Percentiles rank a stretch among this genome's conserved stretches.
phyloP scores from a whole-genome alignment of 495 filamentous ascomycete genomes.

The Aspergillus affinis region DNA sequence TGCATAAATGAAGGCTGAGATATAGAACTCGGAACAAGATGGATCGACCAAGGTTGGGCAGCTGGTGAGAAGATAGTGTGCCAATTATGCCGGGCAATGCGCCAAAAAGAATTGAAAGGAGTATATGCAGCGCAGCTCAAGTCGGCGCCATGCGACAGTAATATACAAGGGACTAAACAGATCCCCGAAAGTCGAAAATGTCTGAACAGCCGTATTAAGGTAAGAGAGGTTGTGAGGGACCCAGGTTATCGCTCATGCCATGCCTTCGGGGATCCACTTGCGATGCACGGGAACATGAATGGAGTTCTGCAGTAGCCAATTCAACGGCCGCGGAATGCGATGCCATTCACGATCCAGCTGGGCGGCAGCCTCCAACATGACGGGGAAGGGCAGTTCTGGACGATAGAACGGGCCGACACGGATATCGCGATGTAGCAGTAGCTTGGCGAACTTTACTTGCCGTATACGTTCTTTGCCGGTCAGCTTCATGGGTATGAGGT shows the following conservation, averaged over 20 bases:
- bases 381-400: slow-evolving; percentile 21
- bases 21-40: not conserved
- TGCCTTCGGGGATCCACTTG: not conserved
- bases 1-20: not conserved
- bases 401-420: slow-evolving; percentile 19
- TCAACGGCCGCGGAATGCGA: slow-evolving; percentile 22
- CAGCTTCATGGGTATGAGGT: slow-evolving; percentile 16
- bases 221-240: no score
- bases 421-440: slow-evolving; percentile 32
- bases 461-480: slow-evolving; percentile 23
- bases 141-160: not conserved
- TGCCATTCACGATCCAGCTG: slow-evolving; percentile 34
- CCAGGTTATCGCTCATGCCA: no score
- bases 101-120: not conserved
- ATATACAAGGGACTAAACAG: not conserved
- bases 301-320: slow-evolving; percentile 35
- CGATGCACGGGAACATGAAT: slow-evolving; percentile 26
- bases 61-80: no score
- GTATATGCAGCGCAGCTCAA: not conserved
- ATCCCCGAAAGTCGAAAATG: no score
- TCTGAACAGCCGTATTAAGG: no score
- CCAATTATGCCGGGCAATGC: not conserved
- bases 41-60: not conserved
- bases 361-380: slow-evolving; percentile 37
- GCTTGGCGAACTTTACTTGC: slow-evolving; percentile 27